These are phyloP conservation scores for Speleostelium caveatum DNA, from an alignment of 78 protist genomes.

Conservation along the genomic window DNA sequence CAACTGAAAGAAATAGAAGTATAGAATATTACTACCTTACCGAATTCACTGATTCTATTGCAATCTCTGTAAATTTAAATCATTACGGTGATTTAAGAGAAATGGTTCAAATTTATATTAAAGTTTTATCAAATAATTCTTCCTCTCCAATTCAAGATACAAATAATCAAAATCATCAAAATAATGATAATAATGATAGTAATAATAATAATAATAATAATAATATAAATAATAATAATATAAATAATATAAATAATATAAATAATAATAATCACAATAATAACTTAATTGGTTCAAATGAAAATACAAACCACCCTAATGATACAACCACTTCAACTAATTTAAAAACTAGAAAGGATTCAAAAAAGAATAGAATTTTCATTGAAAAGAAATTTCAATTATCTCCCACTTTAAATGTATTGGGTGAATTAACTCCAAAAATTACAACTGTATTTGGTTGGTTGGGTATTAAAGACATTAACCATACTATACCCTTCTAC, in stretches of 20 bases:
- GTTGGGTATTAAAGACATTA: constrained; percentile 78
- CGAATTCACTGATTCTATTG: constrained; percentile 80
- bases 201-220: neutral
- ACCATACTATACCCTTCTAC: constrained; percentile 75
- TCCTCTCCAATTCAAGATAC: constrained; percentile 13
- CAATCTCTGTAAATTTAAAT: constrained; percentile 54
- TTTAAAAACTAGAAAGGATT: constrained; percentile 35
- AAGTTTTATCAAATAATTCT: constrained; percentile 31
- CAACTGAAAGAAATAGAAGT: constrained; percentile 36
- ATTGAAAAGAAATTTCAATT: constrained; percentile 80
- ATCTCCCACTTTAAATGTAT: constrained; percentile 75
- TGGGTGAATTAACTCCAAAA: constrained; percentile 82
- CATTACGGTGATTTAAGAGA: constrained; percentile 63
- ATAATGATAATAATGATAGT: neutral
- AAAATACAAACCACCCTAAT: neutral
- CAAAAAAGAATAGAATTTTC: constrained; percentile 32
- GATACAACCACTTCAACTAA: neutral
- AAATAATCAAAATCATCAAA: neutral
- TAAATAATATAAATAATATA: neutral
- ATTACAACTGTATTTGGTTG: constrained; percentile 79
- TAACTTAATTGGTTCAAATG: neutral
- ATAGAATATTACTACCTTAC: constrained; percentile 75
- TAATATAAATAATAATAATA: neutral
- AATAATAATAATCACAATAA: neutral
- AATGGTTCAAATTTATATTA: constrained; percentile 62